Evolutionary conservation across 371 early-diverging fungal genomes (phyloP).

Genomic region (Mortierella sp.): DNA sequence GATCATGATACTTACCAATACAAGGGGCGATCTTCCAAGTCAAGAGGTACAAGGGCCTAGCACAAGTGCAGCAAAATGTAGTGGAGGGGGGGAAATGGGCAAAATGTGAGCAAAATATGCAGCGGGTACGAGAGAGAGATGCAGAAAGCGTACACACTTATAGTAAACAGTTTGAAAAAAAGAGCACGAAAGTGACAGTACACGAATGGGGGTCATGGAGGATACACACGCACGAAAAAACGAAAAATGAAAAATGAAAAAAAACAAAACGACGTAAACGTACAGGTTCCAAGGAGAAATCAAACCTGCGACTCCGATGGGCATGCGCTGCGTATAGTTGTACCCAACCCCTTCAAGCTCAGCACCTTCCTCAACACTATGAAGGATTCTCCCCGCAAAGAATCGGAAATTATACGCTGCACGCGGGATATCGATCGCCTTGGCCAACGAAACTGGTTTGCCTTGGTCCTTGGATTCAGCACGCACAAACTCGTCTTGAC

Average conservation of each 20-base stretch:
- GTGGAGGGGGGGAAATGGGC: background rate
- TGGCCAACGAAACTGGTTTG: constrained; percentile 75
- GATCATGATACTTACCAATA: constrained; percentile 61
- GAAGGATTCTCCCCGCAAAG: constrained; percentile 71
- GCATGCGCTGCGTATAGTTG: constrained; percentile 67
- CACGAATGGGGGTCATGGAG: background rate
- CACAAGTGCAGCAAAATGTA: background rate
- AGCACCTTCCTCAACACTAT: constrained; percentile 56
- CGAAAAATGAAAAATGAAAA: background rate
- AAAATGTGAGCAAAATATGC: background rate
- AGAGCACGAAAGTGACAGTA: background rate
- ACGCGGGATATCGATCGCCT: constrained; percentile 76
- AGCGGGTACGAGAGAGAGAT: background rate
- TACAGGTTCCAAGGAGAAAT: constrained; percentile 82
- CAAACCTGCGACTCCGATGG: constrained; percentile 79
- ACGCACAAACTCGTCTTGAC: constrained; percentile 62
- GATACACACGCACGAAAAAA: background rate
- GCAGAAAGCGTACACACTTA: background rate
- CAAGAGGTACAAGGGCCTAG: constrained; percentile 76
- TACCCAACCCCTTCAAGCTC: constrained; percentile 35
- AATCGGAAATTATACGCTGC: constrained; percentile 79
- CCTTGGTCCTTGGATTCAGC: constrained; percentile 77
- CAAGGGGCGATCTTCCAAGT: constrained; percentile 88
- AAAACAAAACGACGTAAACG: constrained; percentile 11
- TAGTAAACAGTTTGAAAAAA: background rate